phyloP scores from a whole-genome alignment of 768 basidiomycete species.

The Mycena filopes region DNA sequence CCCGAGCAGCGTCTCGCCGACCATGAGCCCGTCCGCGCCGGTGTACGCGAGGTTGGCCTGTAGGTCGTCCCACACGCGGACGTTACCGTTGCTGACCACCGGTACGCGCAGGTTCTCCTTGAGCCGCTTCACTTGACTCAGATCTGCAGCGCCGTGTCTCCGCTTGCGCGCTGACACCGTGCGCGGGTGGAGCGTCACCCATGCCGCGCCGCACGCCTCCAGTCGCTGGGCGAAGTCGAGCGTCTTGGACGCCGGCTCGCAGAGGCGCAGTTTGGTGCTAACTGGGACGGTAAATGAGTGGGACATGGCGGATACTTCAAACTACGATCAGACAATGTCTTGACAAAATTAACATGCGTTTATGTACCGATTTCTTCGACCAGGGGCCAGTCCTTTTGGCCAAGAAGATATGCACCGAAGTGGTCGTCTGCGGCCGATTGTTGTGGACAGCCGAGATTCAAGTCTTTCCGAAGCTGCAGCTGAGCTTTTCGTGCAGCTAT shows the following conservation, averaged over 20 bases:
- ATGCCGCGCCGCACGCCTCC: conserved; percentile 73
- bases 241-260: conserved; percentile 65
- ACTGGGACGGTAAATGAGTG: conserved; percentile 71
- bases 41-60: conserved; percentile 63
- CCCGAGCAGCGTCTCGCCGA: conserved; percentile 78
- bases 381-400: conserved; percentile 76
- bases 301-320: conserved; percentile 71
- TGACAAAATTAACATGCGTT: not conserved
- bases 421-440: conserved; percentile 72
- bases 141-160: conserved; percentile 77
- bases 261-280: conserved; percentile 70
- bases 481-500: conserved; percentile 1
- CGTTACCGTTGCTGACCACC: conserved; percentile 85
- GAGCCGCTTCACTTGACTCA: conserved; percentile 66
- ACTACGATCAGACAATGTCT: not conserved
- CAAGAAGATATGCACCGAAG: conserved; percentile 81
- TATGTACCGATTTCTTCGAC: conserved; percentile 69
- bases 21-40: conserved; percentile 81
- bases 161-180: conserved; percentile 76
- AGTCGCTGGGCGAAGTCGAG: conserved; percentile 65
- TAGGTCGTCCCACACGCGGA: conserved; percentile 68
- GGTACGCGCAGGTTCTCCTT: conserved; percentile 63
- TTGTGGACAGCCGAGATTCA: conserved; percentile 87
- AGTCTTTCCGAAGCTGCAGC: conserved; percentile 55
- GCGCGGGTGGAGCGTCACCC: conserved; percentile 80